These are phyloP conservation scores for Mycena haematopus DNA, from an alignment of 768 basidiomycete species.

Conservation along the genomic window DNA sequence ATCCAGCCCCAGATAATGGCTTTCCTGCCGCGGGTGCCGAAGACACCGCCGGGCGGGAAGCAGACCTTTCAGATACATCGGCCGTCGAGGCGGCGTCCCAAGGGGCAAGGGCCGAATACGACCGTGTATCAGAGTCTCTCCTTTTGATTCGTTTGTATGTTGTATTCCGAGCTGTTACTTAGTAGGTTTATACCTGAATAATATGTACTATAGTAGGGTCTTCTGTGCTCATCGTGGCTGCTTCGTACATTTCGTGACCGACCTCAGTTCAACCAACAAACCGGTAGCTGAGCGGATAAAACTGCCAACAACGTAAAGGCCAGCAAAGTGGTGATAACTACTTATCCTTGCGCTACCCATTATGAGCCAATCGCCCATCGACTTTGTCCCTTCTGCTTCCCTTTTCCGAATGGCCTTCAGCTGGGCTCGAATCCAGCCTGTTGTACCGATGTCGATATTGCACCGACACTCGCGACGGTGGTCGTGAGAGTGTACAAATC, in stretches of 20 bases:
- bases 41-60: constrained; percentile 17
- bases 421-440: too few relatives aligned
- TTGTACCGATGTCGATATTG: too few relatives aligned
- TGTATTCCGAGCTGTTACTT: constrained; percentile 8
- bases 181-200: background rate
- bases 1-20: background rate
- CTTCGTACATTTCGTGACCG: too few relatives aligned
- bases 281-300: too few relatives aligned
- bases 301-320: too few relatives aligned
- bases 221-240: too few relatives aligned
- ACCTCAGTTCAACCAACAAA: too few relatives aligned
- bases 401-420: background rate
- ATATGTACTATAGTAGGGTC: background rate
- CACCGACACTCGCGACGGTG: too few relatives aligned
- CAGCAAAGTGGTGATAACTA: background rate
- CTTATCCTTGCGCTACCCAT: constrained; percentile 1
- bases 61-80: constrained; percentile 12
- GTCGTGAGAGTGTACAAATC: too few relatives aligned
- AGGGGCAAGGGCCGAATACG: constrained; percentile 8
- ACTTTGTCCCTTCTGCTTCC: background rate
- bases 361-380: constrained; percentile 10
- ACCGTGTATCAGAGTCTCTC: constrained; percentile 23
- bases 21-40: constrained; percentile 11
- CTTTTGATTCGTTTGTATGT: constrained; percentile 11
- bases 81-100: constrained; percentile 20